phyloP scores from a whole-genome alignment of 345 rosid genomes.

The Pistacia integerrima region DNA sequence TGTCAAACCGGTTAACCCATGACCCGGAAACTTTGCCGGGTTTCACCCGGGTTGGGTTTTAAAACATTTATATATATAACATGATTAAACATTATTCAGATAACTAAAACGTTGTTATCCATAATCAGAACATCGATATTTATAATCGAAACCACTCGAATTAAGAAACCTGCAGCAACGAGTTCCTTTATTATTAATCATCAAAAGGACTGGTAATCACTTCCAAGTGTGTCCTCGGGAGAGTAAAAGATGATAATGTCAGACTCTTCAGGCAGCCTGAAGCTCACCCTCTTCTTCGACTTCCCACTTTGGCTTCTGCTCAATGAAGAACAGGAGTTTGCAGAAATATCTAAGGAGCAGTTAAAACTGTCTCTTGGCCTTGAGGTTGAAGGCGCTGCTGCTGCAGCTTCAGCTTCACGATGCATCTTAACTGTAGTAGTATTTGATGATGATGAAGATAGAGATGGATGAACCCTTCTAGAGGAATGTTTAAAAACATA shows the following conservation, averaged over 20 bases:
- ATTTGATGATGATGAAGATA: not conserved
- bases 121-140: too few relatives aligned
- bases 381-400: not conserved
- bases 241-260: slow-evolving; percentile 38
- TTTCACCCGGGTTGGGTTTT: too few relatives aligned
- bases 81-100: too few relatives aligned
- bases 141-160: too few relatives aligned
- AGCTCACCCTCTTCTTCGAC: slow-evolving; percentile 41
- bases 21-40: too few relatives aligned
- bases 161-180: too few relatives aligned
- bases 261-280: slow-evolving; percentile 43
- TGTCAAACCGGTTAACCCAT: too few relatives aligned
- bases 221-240: slow-evolving; percentile 12
- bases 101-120: too few relatives aligned
- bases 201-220: not conserved
- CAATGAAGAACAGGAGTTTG: slow-evolving; percentile 3
- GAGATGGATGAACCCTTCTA: slow-evolving; percentile 27
- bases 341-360: slow-evolving; percentile 13
- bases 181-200: not conserved
- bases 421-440: too few relatives aligned
- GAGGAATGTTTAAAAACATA: slow-evolving; percentile 22
- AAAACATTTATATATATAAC: too few relatives aligned
- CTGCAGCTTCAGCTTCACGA: not conserved
- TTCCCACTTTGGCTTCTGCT: slow-evolving; percentile 28
- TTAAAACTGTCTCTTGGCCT: not conserved